Evolutionary conservation across 2,329 filamentous ascomycete species (phyloP).

Genomic region (Ophidiomyces ophidiicola): DNA sequence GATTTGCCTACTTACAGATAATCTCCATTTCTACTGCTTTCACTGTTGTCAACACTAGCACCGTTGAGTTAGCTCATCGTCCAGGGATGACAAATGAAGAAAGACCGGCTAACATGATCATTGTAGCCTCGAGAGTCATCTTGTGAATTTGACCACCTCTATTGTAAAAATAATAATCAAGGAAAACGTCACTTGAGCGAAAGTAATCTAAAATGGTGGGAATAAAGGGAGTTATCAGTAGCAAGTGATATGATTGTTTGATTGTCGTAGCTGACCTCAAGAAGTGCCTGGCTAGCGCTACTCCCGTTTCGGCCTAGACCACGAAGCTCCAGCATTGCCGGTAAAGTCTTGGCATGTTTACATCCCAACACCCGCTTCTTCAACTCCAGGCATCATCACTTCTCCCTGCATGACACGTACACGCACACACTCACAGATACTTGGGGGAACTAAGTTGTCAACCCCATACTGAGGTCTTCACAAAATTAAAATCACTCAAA

Average conservation of each 20-base stretch:
- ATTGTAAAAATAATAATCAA: neutral
- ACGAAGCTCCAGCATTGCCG: neutral
- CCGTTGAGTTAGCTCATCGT: conserved; percentile 18
- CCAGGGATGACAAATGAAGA: neutral
- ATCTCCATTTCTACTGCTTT: conserved; percentile 95
- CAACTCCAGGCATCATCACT: neutral
- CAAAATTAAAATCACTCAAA: no score
- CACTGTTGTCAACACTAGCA: conserved; percentile 83
- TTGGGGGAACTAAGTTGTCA: no score
- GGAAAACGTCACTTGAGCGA: neutral
- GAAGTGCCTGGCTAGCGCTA: neutral
- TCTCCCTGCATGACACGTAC: no score
- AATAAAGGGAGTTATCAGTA: neutral
- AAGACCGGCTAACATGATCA: conserved; percentile 57
- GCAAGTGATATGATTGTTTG: neutral
- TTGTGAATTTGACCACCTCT: conserved; percentile 35
- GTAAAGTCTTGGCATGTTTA: conserved; percentile 13
- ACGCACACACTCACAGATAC: no score
- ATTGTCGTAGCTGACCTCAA: conserved; percentile 1
- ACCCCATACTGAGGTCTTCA: no score
- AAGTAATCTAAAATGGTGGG: neutral
- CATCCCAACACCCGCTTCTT: conserved; percentile 5
- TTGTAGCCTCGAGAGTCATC: conserved; percentile 98
- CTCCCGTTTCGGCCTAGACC: conserved; percentile 10
- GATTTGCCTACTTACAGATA: conserved; percentile 43